Conservation (phyloP, 2,329 filamentous ascomycete genomes). For the Macrophomina pseudophaseolina region DNA sequence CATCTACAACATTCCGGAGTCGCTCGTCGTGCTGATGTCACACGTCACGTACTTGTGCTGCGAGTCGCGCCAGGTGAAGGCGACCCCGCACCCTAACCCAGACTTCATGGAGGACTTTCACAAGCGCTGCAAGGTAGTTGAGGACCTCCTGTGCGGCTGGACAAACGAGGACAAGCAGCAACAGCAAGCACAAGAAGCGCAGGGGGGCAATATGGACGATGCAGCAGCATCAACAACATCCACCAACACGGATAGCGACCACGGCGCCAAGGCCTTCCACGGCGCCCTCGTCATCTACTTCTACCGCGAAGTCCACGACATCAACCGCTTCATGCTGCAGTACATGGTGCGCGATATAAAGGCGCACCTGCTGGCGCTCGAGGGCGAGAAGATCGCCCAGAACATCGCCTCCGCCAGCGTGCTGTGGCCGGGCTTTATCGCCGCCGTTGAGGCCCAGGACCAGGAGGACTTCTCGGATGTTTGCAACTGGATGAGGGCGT, state of each 20-base stretch:
- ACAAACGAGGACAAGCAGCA: neutral
- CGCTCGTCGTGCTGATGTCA: conserved; percentile 8
- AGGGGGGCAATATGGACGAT: neutral
- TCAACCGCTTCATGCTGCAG: conserved; percentile 11
- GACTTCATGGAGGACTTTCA: neutral
- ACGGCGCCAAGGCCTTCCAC: conserved; percentile 14
- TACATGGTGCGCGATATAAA: neutral
- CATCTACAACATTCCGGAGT: conserved; percentile 17
- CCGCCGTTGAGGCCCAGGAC: conserved; percentile 12
- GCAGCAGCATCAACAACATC: too few relatives aligned
- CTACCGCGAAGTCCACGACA: conserved; percentile 16
- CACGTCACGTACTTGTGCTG: conserved; percentile 14
- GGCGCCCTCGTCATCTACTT: conserved; percentile 13
- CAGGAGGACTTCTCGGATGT: neutral
- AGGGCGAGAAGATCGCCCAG: conserved; percentile 10
- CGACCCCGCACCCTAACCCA: neutral
- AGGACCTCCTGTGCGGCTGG: conserved; percentile 14
- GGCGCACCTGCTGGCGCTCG: conserved; percentile 8
- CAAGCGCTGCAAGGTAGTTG: conserved; percentile 7
- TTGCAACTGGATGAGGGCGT: conserved; percentile 1
- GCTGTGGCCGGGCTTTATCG: conserved; percentile 18
- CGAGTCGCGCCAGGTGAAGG: neutral
- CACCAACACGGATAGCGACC: neutral
- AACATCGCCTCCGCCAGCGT: conserved; percentile 1
- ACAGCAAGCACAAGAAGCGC: neutral